Evolutionary conservation across 1,284 basidiomycete species (phyloP).

Genomic region (Mycosarcoma maydis): DNA sequence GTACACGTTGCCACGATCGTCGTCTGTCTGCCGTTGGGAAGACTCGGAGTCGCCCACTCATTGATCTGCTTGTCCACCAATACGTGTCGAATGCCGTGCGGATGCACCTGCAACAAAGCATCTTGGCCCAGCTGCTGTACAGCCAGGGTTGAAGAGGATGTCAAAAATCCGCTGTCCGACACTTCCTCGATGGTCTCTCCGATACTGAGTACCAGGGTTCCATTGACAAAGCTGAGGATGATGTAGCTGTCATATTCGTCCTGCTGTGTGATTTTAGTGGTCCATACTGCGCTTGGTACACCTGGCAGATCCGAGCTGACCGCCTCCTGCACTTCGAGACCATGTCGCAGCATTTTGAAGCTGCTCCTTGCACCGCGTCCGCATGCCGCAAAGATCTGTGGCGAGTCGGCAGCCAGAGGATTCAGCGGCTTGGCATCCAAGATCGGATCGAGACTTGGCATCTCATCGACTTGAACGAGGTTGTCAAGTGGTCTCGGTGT

Average conservation of each 20-base stretch:
- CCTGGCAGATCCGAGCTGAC: constrained; percentile 66
- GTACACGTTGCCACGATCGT: constrained; percentile 63
- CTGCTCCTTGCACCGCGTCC: constrained; percentile 62
- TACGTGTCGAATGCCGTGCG: constrained; percentile 64
- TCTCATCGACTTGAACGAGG: constrained; percentile 59
- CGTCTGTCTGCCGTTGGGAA: constrained; percentile 53
- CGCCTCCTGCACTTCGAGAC: constrained; percentile 63
- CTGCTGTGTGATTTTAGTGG: constrained; percentile 55
- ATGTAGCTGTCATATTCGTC: constrained; percentile 66
- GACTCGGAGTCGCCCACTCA: constrained; percentile 61
- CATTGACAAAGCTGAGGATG: constrained; percentile 66
- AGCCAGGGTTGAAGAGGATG: constrained; percentile 60
- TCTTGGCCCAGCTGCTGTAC: constrained; percentile 65
- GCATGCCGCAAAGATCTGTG: constrained; percentile 64
- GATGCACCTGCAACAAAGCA: constrained; percentile 65
- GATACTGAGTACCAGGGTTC: constrained; percentile 64
- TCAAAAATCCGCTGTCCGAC: constrained; percentile 62
- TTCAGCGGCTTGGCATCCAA: constrained; percentile 62
- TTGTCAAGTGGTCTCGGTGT: constrained; percentile 63
- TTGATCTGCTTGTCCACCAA: constrained; percentile 60
- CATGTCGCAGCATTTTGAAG: constrained; percentile 65
- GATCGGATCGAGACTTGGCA: constrained; percentile 61
- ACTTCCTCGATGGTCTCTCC: constrained; percentile 67
- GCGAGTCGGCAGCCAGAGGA: constrained; percentile 54
- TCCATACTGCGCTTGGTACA: constrained; percentile 64